phyloP scores from a whole-genome alignment of 768 basidiomycete species.

The Mycena capillaripes region DNA sequence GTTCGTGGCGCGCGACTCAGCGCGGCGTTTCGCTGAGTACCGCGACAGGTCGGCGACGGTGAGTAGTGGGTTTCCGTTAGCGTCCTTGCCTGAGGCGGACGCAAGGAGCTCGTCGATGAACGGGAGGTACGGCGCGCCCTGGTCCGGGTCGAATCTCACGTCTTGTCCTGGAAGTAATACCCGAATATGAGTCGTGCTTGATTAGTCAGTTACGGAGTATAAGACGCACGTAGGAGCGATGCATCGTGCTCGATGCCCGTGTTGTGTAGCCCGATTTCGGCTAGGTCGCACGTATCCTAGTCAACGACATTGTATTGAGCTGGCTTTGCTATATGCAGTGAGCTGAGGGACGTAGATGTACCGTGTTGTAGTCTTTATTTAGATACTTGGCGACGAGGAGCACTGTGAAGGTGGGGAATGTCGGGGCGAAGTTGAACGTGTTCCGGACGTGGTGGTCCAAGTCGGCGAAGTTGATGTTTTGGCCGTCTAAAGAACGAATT shows the following conservation, averaged over 20 bases:
- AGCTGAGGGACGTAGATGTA: too few species aligned
- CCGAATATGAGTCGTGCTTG: too few species aligned
- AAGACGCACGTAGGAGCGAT: constrained; percentile 49
- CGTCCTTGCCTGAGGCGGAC: constrained; percentile 56
- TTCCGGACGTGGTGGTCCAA: constrained; percentile 43
- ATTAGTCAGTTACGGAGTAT: too few species aligned
- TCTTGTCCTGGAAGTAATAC: constrained; percentile 70
- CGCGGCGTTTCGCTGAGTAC: constrained; percentile 57
- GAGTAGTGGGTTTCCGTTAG: constrained; percentile 46
- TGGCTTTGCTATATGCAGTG: too few species aligned
- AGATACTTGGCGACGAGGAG: constrained; percentile 55
- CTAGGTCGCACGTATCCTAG: constrained; percentile 57
- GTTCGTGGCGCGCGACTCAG: constrained; percentile 55
- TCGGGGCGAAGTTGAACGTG: constrained; percentile 63
- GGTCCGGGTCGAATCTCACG: constrained; percentile 51
- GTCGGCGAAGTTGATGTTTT: constrained; percentile 55
- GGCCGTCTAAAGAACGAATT: constrained; percentile 55
- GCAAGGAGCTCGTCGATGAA: constrained; percentile 57
- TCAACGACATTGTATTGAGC: too few species aligned
- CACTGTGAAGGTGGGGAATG: constrained; percentile 60
- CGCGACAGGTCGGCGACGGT: constrained; percentile 58
- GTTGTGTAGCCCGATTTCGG: constrained; percentile 64
- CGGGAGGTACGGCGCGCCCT: constrained; percentile 49
- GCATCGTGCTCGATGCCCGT: constrained; percentile 61
- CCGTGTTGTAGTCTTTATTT: constrained; percentile 48